Percentiles rank a stretch among this genome's conserved stretches.
Conservation (phyloP, 1,284 basidiomycete genomes). For the Irpex rosettiformis region DNA sequence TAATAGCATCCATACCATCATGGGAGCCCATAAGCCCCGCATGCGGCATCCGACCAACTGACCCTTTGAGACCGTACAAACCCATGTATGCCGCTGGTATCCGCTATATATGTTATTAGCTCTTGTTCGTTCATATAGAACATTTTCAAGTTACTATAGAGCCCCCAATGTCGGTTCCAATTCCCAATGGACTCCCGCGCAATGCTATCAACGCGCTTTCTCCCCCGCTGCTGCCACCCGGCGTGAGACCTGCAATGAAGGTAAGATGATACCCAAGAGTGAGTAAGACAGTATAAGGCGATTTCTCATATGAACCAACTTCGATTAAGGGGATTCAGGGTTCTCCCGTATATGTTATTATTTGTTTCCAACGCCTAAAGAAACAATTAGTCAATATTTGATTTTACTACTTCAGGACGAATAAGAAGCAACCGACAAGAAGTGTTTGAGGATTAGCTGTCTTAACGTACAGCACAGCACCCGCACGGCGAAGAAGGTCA, state of each 20-base stretch:
- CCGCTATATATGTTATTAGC: conserved; percentile 24
- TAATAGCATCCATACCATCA: conserved; percentile 51
- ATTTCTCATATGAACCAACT: conserved; percentile 19
- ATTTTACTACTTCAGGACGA: background rate
- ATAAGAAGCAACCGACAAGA: conserved; percentile 32
- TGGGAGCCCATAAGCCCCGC: conserved; percentile 48
- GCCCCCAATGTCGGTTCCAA: conserved; percentile 58
- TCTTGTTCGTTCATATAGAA: conserved; percentile 10
- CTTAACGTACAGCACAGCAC: conserved; percentile 56
- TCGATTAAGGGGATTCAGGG: conserved; percentile 52
- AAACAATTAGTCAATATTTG: conserved; percentile 1
- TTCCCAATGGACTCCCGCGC: conserved; percentile 52
- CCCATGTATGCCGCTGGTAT: conserved; percentile 47
- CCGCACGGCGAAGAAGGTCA: conserved; percentile 44
- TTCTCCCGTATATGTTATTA: conserved; percentile 52
- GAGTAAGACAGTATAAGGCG: background rate
- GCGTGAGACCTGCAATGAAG: conserved; percentile 32
- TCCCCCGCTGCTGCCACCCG: conserved; percentile 61
- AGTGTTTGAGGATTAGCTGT: conserved; percentile 55
- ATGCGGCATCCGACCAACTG: conserved; percentile 47
- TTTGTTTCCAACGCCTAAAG: conserved; percentile 43
- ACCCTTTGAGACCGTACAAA: conserved; percentile 54
- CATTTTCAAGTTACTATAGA: conserved; percentile 34
- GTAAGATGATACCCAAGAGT: conserved; percentile 3
- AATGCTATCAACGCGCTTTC: conserved; percentile 64